Conservation (phyloP, 306 rosid species). For the Pueraria montana region DNA sequence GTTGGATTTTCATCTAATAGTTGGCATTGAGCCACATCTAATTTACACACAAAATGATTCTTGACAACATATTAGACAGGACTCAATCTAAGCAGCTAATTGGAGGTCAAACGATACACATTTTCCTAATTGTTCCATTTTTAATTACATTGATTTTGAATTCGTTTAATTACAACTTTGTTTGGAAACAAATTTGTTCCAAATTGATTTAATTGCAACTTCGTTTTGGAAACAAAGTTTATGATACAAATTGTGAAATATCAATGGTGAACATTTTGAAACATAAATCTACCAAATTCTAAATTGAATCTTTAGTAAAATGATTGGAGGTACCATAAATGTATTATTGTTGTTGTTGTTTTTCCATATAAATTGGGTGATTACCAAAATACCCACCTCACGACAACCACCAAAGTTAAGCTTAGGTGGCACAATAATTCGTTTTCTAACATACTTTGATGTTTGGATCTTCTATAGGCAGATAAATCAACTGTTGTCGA, state of each 20-base stretch:
- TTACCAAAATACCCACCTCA: not conserved
- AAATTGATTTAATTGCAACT: not conserved
- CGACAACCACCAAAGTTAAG: not conserved
- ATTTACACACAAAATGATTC: too few species aligned
- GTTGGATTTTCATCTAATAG: too few species aligned
- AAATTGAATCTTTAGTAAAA: not conserved
- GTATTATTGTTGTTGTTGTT: not conserved
- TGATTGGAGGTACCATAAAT: too few species aligned
- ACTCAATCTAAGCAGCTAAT: too few species aligned
- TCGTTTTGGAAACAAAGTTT: not conserved
- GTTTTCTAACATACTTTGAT: not conserved
- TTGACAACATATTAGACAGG: too few species aligned
- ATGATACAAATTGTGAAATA: not conserved
- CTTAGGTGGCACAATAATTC: not conserved
- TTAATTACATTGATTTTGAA: not conserved
- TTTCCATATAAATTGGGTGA: too few species aligned
- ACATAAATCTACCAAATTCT: not conserved
- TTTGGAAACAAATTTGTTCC: not conserved
- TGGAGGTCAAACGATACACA: too few species aligned
- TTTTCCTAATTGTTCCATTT: too few species aligned
- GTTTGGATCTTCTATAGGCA: slow-evolving; percentile 46
- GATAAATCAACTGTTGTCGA: slow-evolving; percentile 81
- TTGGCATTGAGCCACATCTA: too few species aligned
- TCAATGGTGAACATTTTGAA: not conserved
- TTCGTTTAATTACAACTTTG: not conserved